Conservation (phyloP, 2,329 filamentous ascomycete genomes). For the Ascochyta fabae region DNA sequence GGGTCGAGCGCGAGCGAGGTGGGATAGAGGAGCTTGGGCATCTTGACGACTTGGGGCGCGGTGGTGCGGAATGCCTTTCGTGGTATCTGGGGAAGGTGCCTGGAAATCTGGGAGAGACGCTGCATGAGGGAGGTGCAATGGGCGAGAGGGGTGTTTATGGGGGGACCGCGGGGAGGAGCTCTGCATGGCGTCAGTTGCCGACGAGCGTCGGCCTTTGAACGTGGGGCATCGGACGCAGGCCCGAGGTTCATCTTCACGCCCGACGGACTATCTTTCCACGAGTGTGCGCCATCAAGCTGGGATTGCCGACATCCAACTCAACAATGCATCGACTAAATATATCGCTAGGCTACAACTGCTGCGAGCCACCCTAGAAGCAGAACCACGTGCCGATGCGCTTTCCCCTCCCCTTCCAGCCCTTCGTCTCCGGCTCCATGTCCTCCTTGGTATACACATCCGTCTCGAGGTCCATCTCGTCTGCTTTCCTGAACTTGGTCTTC, state of each 20-base stretch:
- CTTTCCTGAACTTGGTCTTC: slow-evolving; percentile 34
- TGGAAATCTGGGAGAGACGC: slow-evolving; percentile 8
- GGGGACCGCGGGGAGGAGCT: neutral
- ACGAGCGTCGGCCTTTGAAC: slow-evolving; percentile 15
- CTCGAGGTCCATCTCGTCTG: slow-evolving; percentile 38
- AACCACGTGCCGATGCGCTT: slow-evolving; percentile 39
- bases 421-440: slow-evolving; percentile 34
- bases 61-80: slow-evolving; percentile 13
- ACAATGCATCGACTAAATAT: neutral
- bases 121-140: slow-evolving; percentile 5
- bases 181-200: slow-evolving; percentile 15
- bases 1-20: slow-evolving; percentile 66
- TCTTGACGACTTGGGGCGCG: neutral
- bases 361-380: slow-evolving; percentile 25
- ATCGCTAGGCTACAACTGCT: neutral
- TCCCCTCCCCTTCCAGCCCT: slow-evolving; percentile 26
- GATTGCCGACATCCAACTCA: slow-evolving; percentile 1
- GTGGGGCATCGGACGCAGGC: slow-evolving; percentile 6
- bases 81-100: slow-evolving; percentile 6
- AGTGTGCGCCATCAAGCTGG: neutral
- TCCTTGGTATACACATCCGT: slow-evolving; percentile 43
- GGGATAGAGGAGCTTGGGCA: slow-evolving; percentile 68
- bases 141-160: slow-evolving; percentile 5
- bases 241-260: slow-evolving; percentile 5
- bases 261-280: slow-evolving; percentile 15